A percentile compares a stretch with the other conserved stretches of the same genome.
Conservation (phyloP, 192 early-diverging fungal species). For the Pilaira anomala region DNA sequence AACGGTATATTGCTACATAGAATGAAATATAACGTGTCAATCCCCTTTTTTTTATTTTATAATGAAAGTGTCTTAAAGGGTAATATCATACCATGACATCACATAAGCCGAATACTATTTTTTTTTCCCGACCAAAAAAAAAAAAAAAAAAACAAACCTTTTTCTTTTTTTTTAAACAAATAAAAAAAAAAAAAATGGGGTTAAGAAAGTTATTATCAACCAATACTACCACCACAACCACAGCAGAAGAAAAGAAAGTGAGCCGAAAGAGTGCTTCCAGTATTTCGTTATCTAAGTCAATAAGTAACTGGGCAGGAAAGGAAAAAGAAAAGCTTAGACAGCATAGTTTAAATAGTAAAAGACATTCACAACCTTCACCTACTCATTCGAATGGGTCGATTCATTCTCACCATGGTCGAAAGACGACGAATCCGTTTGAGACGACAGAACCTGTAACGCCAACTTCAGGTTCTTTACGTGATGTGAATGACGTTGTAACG, state of each 20-base stretch:
- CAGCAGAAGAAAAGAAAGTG: neutral
- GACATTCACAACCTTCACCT: neutral
- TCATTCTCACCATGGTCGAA: neutral
- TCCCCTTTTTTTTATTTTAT: too few relatives aligned
- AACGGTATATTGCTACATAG: too few relatives aligned
- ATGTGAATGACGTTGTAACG: too few relatives aligned
- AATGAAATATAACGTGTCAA: too few relatives aligned
- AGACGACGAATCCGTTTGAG: neutral
- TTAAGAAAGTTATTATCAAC: slow-evolving; percentile 15
- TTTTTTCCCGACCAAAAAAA: too few relatives aligned
- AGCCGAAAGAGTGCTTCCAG: neutral
- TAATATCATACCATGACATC: too few relatives aligned
- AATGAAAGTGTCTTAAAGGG: too few relatives aligned
- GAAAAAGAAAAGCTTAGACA: slow-evolving; percentile 4
- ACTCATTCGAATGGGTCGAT: neutral
- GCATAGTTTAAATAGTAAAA: neutral
- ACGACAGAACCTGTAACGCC: neutral
- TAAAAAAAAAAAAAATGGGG: slow-evolving; percentile 2
- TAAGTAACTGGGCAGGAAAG: slow-evolving; percentile 8
- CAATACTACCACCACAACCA: neutral
- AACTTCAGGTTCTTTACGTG: too few relatives aligned
- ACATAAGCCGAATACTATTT: too few relatives aligned
- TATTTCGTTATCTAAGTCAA: slow-evolving; percentile 10
- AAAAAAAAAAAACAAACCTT: too few relatives aligned
- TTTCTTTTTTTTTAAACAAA: too few relatives aligned